Base-by-base conservation (phyloP, 2,329 filamentous ascomycete genomes). In the Alternaria longipes region DNA sequence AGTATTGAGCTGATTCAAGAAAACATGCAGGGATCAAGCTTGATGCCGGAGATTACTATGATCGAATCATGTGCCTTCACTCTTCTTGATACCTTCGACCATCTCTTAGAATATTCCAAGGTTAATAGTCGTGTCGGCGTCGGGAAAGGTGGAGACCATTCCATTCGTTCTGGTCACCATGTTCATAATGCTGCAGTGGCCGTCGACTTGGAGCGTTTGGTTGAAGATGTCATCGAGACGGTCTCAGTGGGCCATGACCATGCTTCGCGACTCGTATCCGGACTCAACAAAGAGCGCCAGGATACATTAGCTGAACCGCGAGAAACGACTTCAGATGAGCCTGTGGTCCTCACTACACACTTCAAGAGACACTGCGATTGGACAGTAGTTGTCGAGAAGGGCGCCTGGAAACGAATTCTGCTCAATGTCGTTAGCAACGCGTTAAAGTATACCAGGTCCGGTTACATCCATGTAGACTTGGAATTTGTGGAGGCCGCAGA, bases 51-150 rank as follows among this genome's bases (percentile, higher is more conserved):
- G 32, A 74, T 84, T 0, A 78, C 78, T 3, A 84, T 81, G 59
- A 78, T 85, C 14, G 81, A 83, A 28, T 80, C 77, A 1, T 85
- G 83, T 42, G 83, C 82, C 1, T 69, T 78, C 16, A 85, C 83
- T 3, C 67, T 85, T 14, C 63, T 85, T 18, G 83, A 84, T 45
- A 77, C 70, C 4, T 71, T 76, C 34, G 61, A 76, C 28, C 68
- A 77, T 59, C 63, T 67, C 24, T 56, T 70, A 16, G 66, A 69
- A 42, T 70, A 61, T 22, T 62, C 64, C n/a, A 69, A 64, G n/a
- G 63, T 70, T 22, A 70, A 69, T 49, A 63, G 57, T 44, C 56
- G 47, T 20, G 45, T 41, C 16, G 20, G 28, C 14, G 38, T 30
- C 42, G 22, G 22, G 18, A 38, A 45, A n/a, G 20, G 26, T 8